Conservation (phyloP, 192 early-diverging fungal genomes). For the Spizellomyces sp. region DNA sequence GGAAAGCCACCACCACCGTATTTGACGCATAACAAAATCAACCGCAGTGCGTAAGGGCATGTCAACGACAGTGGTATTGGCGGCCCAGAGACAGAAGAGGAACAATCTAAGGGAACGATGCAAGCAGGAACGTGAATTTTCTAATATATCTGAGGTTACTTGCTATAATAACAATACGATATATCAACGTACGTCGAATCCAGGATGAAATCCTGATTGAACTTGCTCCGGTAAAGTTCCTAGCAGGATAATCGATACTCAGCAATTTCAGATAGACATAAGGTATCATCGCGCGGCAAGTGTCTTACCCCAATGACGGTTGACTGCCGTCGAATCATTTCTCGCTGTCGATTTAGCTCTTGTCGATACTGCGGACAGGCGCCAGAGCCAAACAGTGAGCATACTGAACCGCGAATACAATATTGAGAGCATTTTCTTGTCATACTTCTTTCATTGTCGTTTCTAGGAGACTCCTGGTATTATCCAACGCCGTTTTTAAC, state of each 20-base stretch:
- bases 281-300: neutral
- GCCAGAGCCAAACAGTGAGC: neutral
- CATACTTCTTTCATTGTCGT: conserved; percentile 28
- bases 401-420: neutral
- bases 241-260: neutral
- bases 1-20: conserved; percentile 17
- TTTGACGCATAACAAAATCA: conserved; percentile 24
- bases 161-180: neutral
- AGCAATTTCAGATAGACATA: neutral
- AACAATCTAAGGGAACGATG: conserved; percentile 27
- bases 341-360: conserved; percentile 39
- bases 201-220: conserved; percentile 46
- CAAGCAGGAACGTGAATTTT: neutral
- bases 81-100: conserved; percentile 36
- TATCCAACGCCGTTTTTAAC: conserved; percentile 33
- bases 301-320: conserved; percentile 27
- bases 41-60: conserved; percentile 35
- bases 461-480: conserved; percentile 33
- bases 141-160: neutral
- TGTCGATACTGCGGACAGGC: conserved; percentile 31
- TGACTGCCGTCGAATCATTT: conserved; percentile 33
- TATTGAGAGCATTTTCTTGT: conserved; percentile 20
- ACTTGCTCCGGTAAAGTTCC: conserved; percentile 35
- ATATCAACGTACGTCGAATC: conserved; percentile 6
- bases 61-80: conserved; percentile 43